Conservation (phyloP, 2,329 filamentous ascomycete genomes). For the Ophiosphaerella narmari region DNA sequence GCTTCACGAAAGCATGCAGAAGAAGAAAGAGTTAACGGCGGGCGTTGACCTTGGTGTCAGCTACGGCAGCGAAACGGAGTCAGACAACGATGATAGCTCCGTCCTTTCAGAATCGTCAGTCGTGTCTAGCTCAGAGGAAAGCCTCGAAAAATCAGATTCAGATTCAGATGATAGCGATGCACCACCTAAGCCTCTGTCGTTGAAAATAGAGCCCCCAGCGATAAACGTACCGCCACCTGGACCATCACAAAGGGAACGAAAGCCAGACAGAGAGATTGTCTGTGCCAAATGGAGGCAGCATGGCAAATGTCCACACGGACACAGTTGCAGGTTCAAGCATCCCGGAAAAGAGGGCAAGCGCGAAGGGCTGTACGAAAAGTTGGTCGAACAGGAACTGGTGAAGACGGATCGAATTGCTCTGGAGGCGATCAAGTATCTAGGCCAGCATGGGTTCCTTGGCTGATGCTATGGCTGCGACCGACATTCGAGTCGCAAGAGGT, state of each 20-base stretch:
- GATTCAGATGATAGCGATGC: constrained; percentile 26
- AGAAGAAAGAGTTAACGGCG: constrained; percentile 16
- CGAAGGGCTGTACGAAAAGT: constrained; percentile 33
- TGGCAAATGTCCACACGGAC: constrained; percentile 34
- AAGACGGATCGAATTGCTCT: constrained; percentile 50
- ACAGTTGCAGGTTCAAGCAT: constrained; percentile 33
- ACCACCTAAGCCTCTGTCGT: constrained; percentile 45
- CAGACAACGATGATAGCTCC: constrained; percentile 27
- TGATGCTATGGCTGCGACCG: constrained; percentile 4
- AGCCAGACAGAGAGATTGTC: constrained; percentile 10
- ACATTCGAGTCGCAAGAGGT: no score
- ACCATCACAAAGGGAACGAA: constrained; percentile 5
- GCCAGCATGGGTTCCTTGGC: constrained; percentile 49
- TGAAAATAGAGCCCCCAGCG: constrained; percentile 34
- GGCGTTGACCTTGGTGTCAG: constrained; percentile 34
- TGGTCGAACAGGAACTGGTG: constrained; percentile 53
- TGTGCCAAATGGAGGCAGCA: constrained; percentile 32
- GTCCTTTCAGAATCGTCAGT: constrained; percentile 35
- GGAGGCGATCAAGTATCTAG: constrained; percentile 54
- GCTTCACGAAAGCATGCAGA: constrained; percentile 39
- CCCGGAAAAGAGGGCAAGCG: constrained; percentile 24
- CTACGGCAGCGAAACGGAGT: constrained; percentile 37
- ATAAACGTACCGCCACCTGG: constrained; percentile 20
- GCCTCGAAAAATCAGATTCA: constrained; percentile 23
- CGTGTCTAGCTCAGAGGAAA: constrained; percentile 39